phyloP scores from a whole-genome alignment of 1,139 yeast genomes.

The Citeromyces siamensis region DNA sequence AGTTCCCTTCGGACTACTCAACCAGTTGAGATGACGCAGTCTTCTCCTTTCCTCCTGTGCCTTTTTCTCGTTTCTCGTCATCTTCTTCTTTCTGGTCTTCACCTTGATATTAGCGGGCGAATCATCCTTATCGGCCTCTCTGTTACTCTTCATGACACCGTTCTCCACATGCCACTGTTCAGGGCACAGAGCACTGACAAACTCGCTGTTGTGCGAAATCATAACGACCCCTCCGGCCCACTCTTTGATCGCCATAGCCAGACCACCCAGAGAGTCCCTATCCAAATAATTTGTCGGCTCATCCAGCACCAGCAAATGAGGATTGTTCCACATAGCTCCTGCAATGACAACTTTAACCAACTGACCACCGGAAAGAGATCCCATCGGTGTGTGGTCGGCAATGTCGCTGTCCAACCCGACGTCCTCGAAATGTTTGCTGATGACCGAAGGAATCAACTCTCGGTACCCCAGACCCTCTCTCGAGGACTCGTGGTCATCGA shows the following conservation, averaged over 20 bases:
- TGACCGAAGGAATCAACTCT: conserved; percentile 81
- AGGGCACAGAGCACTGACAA: conserved; percentile 95
- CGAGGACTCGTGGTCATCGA: conserved; percentile 97
- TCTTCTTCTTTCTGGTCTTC: conserved; percentile 83
- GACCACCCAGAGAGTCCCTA: conserved; percentile 94
- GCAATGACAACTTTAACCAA: conserved; percentile 97
- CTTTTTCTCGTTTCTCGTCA: conserved; percentile 95
- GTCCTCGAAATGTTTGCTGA: conserved; percentile 92
- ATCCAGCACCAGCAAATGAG: conserved; percentile 93
- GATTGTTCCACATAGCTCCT: conserved; percentile 99
- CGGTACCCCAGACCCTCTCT: conserved; percentile 98
- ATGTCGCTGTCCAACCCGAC: conserved; percentile 97
- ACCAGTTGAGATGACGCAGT: conserved; percentile 88
- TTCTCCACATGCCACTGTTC: conserved; percentile 98
- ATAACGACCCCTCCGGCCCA: conserved; percentile 98
- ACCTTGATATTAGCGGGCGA: conserved; percentile 96
- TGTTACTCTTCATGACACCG: conserved; percentile 77
- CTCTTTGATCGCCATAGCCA: conserved; percentile 94
- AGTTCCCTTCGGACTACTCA: conserved; percentile 93
- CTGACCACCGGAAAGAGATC: conserved; percentile 96
- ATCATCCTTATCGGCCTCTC: conserved; percentile 69
- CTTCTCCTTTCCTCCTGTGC: conserved; percentile 89
- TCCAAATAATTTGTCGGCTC: conserved; percentile 98
- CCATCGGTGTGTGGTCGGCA: conserved; percentile 96
- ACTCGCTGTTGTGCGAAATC: conserved; percentile 96